Conservation (phyloP, 257 asterid species). For the Orobanche coerulescens region DNA sequence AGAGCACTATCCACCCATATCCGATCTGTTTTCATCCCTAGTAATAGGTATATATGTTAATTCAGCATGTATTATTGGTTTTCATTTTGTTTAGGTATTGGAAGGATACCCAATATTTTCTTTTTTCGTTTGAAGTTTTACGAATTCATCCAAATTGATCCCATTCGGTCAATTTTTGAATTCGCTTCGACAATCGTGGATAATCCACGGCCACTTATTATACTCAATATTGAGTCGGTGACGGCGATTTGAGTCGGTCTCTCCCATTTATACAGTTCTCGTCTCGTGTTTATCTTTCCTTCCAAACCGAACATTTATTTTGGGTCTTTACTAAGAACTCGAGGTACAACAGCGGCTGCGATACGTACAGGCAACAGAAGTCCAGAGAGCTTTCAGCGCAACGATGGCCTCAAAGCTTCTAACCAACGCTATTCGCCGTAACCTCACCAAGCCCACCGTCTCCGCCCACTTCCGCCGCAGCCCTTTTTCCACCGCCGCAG, state of each 20-base stretch:
- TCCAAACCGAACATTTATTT: neutral
- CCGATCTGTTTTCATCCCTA: no score
- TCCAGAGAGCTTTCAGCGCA: neutral
- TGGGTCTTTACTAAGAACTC: neutral
- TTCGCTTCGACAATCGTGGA: neutral
- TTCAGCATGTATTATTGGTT: no score
- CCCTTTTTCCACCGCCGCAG: constrained; percentile 43
- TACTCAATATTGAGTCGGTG: neutral
- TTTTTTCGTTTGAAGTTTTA: no score
- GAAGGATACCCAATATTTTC: no score
- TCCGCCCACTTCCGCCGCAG: constrained; percentile 18
- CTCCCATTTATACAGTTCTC: neutral
- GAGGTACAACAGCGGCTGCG: constrained; percentile 4
- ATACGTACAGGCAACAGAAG: neutral
- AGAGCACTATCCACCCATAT: no score
- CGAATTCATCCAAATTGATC: no score
- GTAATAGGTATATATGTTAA: no score
- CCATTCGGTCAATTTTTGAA: neutral
- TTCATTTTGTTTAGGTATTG: no score
- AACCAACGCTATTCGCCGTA: constrained; percentile 51
- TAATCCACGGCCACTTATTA: neutral
- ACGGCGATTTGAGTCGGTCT: constrained; percentile 22
- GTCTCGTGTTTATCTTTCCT: neutral
- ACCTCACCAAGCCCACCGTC: constrained; percentile 21
- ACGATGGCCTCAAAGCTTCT: constrained; percentile 57